phyloP scores from a whole-genome alignment of 2,329 filamentous ascomycete genomes.

The Fusarium pseudocircinatum region DNA sequence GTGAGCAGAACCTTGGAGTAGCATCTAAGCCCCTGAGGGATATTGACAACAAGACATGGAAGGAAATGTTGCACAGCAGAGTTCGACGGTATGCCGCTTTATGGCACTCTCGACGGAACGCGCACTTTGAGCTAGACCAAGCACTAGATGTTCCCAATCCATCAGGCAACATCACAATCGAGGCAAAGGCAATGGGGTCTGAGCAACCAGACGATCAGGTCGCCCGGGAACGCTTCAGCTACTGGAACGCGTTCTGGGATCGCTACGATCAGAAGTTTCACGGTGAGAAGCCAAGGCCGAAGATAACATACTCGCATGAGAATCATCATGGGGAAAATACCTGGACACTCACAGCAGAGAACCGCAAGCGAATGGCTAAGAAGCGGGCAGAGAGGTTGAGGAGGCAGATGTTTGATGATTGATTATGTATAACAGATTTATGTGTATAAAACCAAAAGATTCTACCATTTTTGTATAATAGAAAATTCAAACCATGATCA shows the following conservation, averaged over 20 bases:
- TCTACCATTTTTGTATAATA: conserved; percentile 16
- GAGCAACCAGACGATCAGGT: conserved; percentile 25
- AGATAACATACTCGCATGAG: background rate
- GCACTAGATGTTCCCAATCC: background rate
- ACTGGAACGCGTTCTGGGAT: conserved; percentile 41
- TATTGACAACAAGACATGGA: conserved; percentile 28
- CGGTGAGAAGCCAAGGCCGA: background rate
- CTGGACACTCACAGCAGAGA: background rate
- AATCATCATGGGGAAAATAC: background rate
- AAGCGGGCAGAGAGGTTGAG: background rate
- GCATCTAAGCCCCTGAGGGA: background rate
- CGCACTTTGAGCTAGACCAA: background rate
- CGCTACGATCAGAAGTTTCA: conserved; percentile 40
- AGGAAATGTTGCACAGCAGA: conserved; percentile 32
- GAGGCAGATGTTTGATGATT: conserved; percentile 10
- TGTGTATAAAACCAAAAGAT: conserved; percentile 20
- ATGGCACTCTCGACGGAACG: conserved; percentile 36
- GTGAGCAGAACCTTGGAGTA: conserved; percentile 30
- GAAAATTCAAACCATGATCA: background rate
- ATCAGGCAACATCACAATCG: background rate
- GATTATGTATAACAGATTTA: conserved; percentile 17
- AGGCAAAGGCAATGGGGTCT: background rate
- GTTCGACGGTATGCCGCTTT: conserved; percentile 29
- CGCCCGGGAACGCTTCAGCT: conserved; percentile 29
- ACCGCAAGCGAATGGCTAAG: background rate